phyloP scores from a whole-genome alignment of 306 rosid species.

The Albizia julibrissin region DNA sequence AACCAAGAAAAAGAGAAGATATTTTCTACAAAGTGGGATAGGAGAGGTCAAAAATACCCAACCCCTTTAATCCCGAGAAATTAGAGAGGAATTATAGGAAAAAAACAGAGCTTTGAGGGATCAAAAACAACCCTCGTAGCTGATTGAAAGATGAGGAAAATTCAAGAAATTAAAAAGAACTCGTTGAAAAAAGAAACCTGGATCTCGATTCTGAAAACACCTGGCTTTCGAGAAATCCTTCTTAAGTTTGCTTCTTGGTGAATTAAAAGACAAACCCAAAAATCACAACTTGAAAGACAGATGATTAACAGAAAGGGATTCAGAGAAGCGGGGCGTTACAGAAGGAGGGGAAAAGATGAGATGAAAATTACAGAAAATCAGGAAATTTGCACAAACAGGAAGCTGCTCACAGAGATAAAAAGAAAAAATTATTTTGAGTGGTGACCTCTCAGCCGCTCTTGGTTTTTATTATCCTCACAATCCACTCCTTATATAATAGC shows the following conservation, averaged over 20 bases:
- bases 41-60: slow-evolving; percentile 80
- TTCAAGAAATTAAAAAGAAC: background rate
- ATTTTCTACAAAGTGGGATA: slow-evolving; percentile 36
- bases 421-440: slow-evolving; percentile 5
- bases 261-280: slow-evolving; percentile 81
- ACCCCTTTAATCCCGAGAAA: slow-evolving; percentile 50
- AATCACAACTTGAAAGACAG: slow-evolving; percentile 85
- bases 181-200: slow-evolving; percentile 31
- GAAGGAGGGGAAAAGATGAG: slow-evolving; percentile 44
- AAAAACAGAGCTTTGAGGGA: slow-evolving; percentile 52
- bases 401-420: slow-evolving; percentile 5
- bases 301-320: slow-evolving; percentile 99
- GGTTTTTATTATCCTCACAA: slow-evolving; percentile 24
- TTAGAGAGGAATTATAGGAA: background rate
- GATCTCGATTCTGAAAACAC: slow-evolving; percentile 99
- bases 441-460: slow-evolving; percentile 63
- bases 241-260: slow-evolving; percentile 69
- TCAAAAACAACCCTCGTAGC: slow-evolving; percentile 76
- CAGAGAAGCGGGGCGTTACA: slow-evolving; percentile 89
- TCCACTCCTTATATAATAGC: slow-evolving; percentile 42
- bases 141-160: slow-evolving; percentile 19
- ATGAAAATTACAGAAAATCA: background rate
- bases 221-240: slow-evolving; percentile 73
- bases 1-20: background rate
- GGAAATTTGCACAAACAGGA: background rate